Base-by-base conservation (phyloP, 768 basidiomycete genomes). In the Mycena polygramma region DNA sequence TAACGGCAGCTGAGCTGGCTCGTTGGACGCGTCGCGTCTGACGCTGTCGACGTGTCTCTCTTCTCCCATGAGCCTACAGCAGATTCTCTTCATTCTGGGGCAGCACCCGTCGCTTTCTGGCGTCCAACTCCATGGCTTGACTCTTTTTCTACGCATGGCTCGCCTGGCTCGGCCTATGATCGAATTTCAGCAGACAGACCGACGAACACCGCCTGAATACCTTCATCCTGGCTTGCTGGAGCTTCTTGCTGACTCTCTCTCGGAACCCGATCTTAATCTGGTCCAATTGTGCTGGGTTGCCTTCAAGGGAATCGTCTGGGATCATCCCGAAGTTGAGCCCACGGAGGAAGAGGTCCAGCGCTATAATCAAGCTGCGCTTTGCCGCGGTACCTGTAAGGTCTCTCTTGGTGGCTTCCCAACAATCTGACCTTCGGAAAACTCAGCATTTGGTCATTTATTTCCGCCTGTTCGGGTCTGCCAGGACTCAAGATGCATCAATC, bases 401-500 rank as follows among this genome's bases (percentile, higher is more conserved):
- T 11, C 9, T 41, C 41, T 41, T 15, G 41, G 41, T 11, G 9
- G 41, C 15, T 41, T 10, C 15, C 2, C 41, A 41, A 15, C 2
- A 5, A 41, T 10, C 14, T n/a, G 10, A 7, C 7, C 17, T 7
- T 39, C 6, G 6, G 30, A 30, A 30, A 41, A 10, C 43, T 15
- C 7, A 64, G 53, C 52, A 0, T 55, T 55, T 48, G 8, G 11
- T 9, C 63, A 64, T 39, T 19, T 64, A 1, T 48, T 19, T 26
- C 63, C 53, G 1, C 63, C 63, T 4, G 53, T 55, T 14, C 22
- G 63, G 35, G 39, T 57, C 4, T 64, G 63, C 19, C 22, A 30
- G 10, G 20, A 20, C 26, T 14, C 54, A 0, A 17, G n/a, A 19
- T 64, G 63, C 43, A 8, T 19, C 7, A 55, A 55, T 45, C 54